phyloP scores from a whole-genome alignment of 1,284 basidiomycete species.

The Apiotrichum siamense region DNA sequence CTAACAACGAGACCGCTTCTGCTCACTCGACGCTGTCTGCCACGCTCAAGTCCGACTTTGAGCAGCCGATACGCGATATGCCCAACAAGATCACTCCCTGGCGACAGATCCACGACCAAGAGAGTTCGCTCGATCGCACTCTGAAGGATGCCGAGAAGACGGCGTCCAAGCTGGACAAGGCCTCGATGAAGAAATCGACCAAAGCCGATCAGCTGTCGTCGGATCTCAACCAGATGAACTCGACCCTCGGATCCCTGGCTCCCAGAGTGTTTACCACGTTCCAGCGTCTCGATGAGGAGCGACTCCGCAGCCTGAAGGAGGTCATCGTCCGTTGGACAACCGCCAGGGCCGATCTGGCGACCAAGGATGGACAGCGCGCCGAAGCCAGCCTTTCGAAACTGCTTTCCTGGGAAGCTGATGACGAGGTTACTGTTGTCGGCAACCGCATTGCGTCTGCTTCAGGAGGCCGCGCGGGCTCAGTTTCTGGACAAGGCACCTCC shows the following conservation, averaged over 20 bases:
- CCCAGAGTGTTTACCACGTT: conserved; percentile 43
- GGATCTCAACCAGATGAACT: conserved; percentile 35
- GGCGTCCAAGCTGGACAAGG: conserved; percentile 42
- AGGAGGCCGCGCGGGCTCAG: conserved; percentile 11
- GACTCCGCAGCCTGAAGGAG: conserved; percentile 43
- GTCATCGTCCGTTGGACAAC: conserved; percentile 45
- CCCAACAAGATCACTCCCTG: conserved; percentile 39
- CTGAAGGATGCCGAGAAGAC: conserved; percentile 45
- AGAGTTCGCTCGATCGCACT: conserved; percentile 39
- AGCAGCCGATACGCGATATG: conserved; percentile 38
- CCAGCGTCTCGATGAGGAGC: conserved; percentile 42
- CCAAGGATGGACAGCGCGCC: conserved; percentile 36
- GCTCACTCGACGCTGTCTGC: conserved; percentile 38
- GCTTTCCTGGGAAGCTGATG: conserved; percentile 41
- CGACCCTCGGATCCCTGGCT: conserved; percentile 29
- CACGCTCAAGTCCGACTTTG: conserved; percentile 35
- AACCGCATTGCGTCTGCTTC: conserved; percentile 27
- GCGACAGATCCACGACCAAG: conserved; percentile 38
- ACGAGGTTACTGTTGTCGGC: conserved; percentile 35
- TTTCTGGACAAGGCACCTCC: neutral
- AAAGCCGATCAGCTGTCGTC: conserved; percentile 27
- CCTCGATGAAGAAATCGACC: conserved; percentile 34
- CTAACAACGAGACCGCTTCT: conserved; percentile 28
- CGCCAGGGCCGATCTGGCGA: conserved; percentile 38
- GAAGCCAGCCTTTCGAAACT: conserved; percentile 36